Evolutionary conservation across 75 land plant species (phyloP), one percentile per base, ranked within the genome.

Genomic region (Pinus tabuliformis): DNA sequence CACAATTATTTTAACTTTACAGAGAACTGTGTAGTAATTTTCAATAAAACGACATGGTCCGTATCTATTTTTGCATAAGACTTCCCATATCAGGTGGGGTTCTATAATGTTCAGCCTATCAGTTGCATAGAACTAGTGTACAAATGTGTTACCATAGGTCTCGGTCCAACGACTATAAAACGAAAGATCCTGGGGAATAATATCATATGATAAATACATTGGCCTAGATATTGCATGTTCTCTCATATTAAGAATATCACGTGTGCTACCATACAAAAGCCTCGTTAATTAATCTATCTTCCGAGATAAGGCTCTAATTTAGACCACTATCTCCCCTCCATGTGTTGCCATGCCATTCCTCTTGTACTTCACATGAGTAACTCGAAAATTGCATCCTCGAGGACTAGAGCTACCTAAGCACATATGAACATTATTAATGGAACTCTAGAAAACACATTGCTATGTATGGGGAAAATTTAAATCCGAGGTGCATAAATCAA

Each of bases 51-150:
- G 30, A 30, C 30, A 30, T 30, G 30, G 0, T 30, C 0, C 30
- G 0, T 30, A 30, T 30, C 0, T 30, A 1, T 30, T 30, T n/a
- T 1, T 86, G 68, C 73, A 63, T 11, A 89, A 18, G 22, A 87
- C 65, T 58, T 86, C 91, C 49, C 76, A 83, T 20, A 85, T 78
- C 54, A 85, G 8, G 42, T 81, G 82, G 4, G 79, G 83, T 58
- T 87, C 86, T 58, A 60, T 59, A 18, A 87, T 59, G 14, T 36
- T 68, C 58, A 83, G 57, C 28, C 74, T 79, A 2, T 79, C 63
- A 2, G 22, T 24, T 1, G 75, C 18, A 1, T 80, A 82, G 22
- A 65, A 77, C 78, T 75, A 86, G 28, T 49, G 61, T 22, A 83
- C 8, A 42, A 74, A 73, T 12, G 30, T 73, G 21, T 73, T 75